Conservation (phyloP, 305 asterid species). For the Fraxinus paxiana region DNA sequence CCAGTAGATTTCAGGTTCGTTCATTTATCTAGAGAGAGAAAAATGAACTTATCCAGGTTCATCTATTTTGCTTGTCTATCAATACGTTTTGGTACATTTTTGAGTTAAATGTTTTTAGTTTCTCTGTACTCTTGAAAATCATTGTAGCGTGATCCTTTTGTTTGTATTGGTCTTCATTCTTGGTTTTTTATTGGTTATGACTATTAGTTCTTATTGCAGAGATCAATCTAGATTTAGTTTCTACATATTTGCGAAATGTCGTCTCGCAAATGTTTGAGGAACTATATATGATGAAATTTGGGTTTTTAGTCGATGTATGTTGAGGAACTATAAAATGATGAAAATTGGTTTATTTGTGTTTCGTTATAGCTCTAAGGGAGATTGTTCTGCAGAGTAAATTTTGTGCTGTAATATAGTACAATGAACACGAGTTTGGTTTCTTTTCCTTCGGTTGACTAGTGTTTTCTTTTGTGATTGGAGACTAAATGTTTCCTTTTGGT, state of each 20-base stretch:
- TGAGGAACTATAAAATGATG: too few species aligned
- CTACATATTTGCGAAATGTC: not conserved
- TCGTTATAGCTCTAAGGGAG: too few species aligned
- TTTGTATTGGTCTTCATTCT: conserved; percentile 18
- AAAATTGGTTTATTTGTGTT: not conserved
- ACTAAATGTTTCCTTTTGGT: not conserved
- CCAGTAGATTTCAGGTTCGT: conserved; percentile 18
- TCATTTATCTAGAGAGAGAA: not conserved
- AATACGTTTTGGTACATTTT: conserved; percentile 20
- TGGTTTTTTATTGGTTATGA: not conserved
- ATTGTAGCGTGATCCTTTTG: conserved; percentile 32
- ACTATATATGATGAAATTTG: not conserved
- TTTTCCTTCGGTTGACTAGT: too few species aligned
- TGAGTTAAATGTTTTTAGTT: conserved; percentile 14
- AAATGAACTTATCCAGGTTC: not conserved
- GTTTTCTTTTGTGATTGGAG: too few species aligned
- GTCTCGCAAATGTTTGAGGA: not conserved
- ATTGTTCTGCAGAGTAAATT: not conserved
- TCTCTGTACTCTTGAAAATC: conserved; percentile 19
- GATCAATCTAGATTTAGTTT: not conserved
- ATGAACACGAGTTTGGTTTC: too few species aligned
- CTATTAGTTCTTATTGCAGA: not conserved
- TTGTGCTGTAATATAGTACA: too few species aligned
- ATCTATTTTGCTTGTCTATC: conserved; percentile 26
- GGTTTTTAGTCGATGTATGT: not conserved